Evolutionary conservation across 768 basidiomycete genomes (phyloP).

Genomic region (Agrocybe chaxingu): DNA sequence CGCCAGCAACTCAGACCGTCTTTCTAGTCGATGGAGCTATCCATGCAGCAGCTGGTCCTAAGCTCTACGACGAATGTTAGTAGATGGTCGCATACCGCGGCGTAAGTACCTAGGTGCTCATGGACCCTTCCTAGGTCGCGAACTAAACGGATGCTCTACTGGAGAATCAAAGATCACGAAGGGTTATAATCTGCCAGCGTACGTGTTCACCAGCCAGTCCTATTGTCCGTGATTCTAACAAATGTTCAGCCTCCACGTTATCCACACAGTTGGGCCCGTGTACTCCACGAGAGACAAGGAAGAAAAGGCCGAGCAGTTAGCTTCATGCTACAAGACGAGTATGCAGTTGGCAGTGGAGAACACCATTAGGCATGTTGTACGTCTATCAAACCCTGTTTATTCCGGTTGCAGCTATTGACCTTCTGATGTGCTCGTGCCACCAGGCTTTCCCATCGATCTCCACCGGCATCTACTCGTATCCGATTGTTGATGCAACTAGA

Average conservation of each 20-base stretch:
- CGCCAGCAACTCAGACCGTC: not conserved
- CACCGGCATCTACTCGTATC: constrained; percentile 78
- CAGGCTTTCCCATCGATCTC: constrained; percentile 84
- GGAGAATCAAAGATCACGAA: constrained; percentile 79
- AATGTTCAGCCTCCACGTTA: constrained; percentile 57
- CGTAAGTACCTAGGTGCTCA: not conserved
- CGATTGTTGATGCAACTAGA: constrained; percentile 66
- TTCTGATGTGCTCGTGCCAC: not conserved
- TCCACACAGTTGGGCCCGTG: constrained; percentile 81
- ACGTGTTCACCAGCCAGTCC: constrained; percentile 23
- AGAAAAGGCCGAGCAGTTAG: constrained; percentile 49
- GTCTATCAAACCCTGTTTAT: constrained; percentile 17
- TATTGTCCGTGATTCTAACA: not conserved
- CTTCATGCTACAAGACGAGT: constrained; percentile 67
- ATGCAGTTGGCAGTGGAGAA: constrained; percentile 60
- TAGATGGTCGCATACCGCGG: not conserved
- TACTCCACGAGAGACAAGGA: constrained; percentile 43
- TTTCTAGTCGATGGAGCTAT: constrained; percentile 77
- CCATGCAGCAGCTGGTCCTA: constrained; percentile 68
- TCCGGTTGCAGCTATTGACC: not conserved
- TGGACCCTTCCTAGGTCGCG: constrained; percentile 42
- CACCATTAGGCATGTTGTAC: constrained; percentile 60
- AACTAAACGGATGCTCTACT: constrained; percentile 62
- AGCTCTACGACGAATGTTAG: constrained; percentile 66
- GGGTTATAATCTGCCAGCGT: constrained; percentile 79